A percentile compares a stretch with the other conserved stretches of the same genome.
Conservation (phyloP, 805 yeast genomes). For the Barnettozyma populi region DNA sequence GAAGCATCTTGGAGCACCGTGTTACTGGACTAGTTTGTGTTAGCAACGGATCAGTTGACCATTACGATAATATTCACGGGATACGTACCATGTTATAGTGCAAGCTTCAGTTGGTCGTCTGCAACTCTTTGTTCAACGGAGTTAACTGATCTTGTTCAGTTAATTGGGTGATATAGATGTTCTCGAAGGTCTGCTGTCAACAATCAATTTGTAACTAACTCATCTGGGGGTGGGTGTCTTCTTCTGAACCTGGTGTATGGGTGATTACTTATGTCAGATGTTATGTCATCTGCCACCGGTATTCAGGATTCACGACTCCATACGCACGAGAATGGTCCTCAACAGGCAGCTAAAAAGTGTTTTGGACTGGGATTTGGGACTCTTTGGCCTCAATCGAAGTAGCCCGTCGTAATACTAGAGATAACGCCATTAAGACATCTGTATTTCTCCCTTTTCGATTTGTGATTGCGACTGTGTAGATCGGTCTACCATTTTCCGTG, state of each 20-base stretch:
- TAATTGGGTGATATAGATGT: neutral
- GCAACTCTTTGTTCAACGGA: neutral
- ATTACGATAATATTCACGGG: neutral
- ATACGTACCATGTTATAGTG: neutral
- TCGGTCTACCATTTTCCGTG: neutral
- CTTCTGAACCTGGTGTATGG: neutral
- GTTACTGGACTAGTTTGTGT: slow-evolving; percentile 9
- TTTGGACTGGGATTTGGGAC: neutral
- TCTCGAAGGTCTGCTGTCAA: too few relatives aligned
- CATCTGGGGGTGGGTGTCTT: neutral
- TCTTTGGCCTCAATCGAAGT: too few relatives aligned
- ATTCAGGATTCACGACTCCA: too few relatives aligned
- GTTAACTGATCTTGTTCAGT: neutral
- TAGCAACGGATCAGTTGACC: neutral
- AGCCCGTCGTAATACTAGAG: too few relatives aligned
- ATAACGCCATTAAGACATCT: too few relatives aligned
- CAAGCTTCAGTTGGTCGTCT: neutral
- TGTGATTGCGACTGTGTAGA: too few relatives aligned
- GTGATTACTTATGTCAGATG: neutral
- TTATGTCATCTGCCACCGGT: too few relatives aligned
- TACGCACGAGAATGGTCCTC: too few relatives aligned
- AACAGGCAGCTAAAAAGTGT: too few relatives aligned
- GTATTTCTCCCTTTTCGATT: too few relatives aligned
- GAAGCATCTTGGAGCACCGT: slow-evolving; percentile 3
- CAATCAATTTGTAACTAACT: neutral